These are phyloP conservation scores for Pseudozyma thailandica DNA, from an alignment of 1,284 basidiomycete species.

Conservation along the genomic window DNA sequence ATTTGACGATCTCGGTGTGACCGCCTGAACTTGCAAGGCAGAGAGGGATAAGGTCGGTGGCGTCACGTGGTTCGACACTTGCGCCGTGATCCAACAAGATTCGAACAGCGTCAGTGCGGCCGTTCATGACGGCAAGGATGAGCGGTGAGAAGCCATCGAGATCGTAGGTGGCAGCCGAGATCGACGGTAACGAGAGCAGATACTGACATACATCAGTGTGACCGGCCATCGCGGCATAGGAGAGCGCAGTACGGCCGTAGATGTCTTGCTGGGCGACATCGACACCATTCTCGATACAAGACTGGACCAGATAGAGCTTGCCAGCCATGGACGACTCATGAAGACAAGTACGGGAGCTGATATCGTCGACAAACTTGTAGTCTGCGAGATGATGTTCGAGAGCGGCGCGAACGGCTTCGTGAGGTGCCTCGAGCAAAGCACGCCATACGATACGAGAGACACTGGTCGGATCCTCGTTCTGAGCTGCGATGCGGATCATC, in stretches of 20 bases:
- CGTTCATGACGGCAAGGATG: constrained; percentile 89
- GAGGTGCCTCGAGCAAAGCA: constrained; percentile 59
- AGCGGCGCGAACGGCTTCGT: constrained; percentile 52
- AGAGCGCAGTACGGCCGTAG: constrained; percentile 91
- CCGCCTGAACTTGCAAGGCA: constrained; percentile 91
- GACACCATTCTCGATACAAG: constrained; percentile 82
- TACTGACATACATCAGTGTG: constrained; percentile 80
- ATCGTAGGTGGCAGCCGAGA: constrained; percentile 76
- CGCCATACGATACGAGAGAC: constrained; percentile 65
- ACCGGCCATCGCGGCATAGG: constrained; percentile 95
- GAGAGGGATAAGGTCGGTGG: constrained; percentile 82
- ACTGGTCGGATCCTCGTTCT: constrained; percentile 56
- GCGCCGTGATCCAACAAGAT: constrained; percentile 61
- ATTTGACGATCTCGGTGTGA: constrained; percentile 82
- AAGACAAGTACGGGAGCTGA: constrained; percentile 94
- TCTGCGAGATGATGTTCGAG: constrained; percentile 73
- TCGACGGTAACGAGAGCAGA: constrained; percentile 77
- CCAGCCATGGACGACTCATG: constrained; percentile 93
- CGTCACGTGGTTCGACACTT: constrained; percentile 53
- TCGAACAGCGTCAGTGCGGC: constrained; percentile 78
- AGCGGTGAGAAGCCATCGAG: constrained; percentile 90
- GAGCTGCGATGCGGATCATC: constrained; percentile 55
- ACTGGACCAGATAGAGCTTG: constrained; percentile 79
- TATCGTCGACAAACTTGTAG: constrained; percentile 92
- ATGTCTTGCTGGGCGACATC: constrained; percentile 79